Conservation (phyloP, 2,329 filamentous ascomycete species). For the Simplicillium aogashimaense region DNA sequence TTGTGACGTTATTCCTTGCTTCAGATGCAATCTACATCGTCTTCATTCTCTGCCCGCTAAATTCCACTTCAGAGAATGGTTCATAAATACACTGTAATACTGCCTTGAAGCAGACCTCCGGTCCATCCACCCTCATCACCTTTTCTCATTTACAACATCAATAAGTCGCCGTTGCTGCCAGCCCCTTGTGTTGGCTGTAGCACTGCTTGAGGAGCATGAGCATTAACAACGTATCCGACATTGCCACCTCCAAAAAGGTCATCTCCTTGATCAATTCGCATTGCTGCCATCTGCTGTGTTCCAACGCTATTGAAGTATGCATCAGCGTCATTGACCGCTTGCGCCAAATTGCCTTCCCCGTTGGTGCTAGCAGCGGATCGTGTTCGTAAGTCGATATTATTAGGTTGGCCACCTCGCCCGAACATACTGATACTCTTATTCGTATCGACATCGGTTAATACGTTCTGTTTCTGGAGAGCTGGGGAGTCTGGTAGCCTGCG, state of each 20-base stretch:
- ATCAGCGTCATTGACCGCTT: slow-evolving; percentile 76
- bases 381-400: slow-evolving; percentile 36
- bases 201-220: slow-evolving; percentile 67
- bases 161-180: slow-evolving; percentile 60
- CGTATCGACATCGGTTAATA: slow-evolving; percentile 42
- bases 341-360: slow-evolving; percentile 43
- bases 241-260: slow-evolving; percentile 50
- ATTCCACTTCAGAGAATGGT: neutral
- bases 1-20: no score
- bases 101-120: neutral
- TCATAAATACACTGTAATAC: neutral
- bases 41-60: no score
- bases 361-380: slow-evolving; percentile 15
- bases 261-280: slow-evolving; percentile 57
- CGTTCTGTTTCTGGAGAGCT: slow-evolving; percentile 65
- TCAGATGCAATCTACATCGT: no score
- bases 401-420: slow-evolving; percentile 40
- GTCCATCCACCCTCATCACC: neutral
- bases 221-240: slow-evolving; percentile 65
- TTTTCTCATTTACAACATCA: slow-evolving; percentile 42
- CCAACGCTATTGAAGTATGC: slow-evolving; percentile 79
- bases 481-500: slow-evolving; percentile 73
- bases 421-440: slow-evolving; percentile 53
- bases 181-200: slow-evolving; percentile 59
- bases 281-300: slow-evolving; percentile 60